Evolutionary conservation across 352 stramenopile genomes (phyloP), one percentile per base, ranked within the genome.

Genomic region (Pythium chondricola): DNA sequence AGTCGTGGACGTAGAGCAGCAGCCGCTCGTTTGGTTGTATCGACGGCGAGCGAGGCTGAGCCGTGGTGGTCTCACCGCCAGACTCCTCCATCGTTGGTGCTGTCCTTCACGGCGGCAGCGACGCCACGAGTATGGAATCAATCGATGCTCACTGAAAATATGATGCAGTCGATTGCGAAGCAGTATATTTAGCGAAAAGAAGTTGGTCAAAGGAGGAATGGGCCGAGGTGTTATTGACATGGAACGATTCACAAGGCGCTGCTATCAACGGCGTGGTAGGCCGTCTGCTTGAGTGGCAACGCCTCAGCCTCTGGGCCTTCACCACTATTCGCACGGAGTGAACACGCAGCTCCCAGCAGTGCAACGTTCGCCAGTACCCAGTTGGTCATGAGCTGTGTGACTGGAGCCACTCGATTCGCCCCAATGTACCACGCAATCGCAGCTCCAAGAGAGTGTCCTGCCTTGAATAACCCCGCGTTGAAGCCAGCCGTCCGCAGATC

Each of bases 401-500:
- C 25, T 1, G 60, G 64, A 2, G 41, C 43, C 11, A 67, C 30
- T 13, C 52, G 22, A 22, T 63, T 38, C 2, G 63, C 60, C 0
- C 69, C 67, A 31, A 79, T 51, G 16, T 62, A 59, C 69, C 69
- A 79, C 20, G 72, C 47, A 10, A 71, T 8, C 0, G 67, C 65
- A 1, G 67, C 65, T 21, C 56, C 71, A 5, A 56, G 50, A 4
- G 66, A 40, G 47, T 94, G 80, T 7, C 88, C 48, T 22, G 56
- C 49, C 49, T 95, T 93, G 65, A 88, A 92, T 27, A 75, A 63
- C 0, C 77, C 79, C 6, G 85, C 65, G 18, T 79, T 73, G 38
- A 76, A 67, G 16, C 64, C 64, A 5, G 56, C 56, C 25, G 74
- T 63, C 16, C 72, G 55, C 18, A 53, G 51, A 26, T 69, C 66